A percentile compares a stretch with the other conserved stretches of the same genome.
Evolutionary conservation across 352 stramenopile species (phyloP).

Genomic region (Globisporangium irregulare): DNA sequence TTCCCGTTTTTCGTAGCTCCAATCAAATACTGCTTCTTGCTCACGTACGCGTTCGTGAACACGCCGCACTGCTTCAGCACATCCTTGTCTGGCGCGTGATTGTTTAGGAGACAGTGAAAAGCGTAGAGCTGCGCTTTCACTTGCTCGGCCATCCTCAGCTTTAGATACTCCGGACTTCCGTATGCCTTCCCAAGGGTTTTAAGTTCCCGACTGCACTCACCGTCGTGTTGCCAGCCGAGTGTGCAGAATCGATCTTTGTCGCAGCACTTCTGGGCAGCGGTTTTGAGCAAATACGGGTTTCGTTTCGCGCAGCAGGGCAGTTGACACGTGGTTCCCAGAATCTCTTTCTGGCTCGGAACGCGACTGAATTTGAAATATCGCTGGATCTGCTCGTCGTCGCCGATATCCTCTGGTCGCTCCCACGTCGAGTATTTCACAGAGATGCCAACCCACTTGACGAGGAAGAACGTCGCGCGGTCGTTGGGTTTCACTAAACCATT

Average conservation of each 20-base stretch:
- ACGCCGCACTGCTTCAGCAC: conserved; percentile 87
- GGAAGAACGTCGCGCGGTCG: conserved; percentile 72
- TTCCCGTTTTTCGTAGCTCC: conserved; percentile 36
- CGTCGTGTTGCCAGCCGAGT: conserved; percentile 65
- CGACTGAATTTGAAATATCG: conserved; percentile 88
- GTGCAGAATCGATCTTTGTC: conserved; percentile 84
- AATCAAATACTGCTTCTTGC: conserved; percentile 62
- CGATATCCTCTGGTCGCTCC: conserved; percentile 87
- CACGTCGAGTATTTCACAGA: conserved; percentile 87
- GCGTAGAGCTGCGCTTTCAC: conserved; percentile 87
- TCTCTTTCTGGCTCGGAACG: conserved; percentile 79
- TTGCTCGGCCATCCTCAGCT: conserved; percentile 81
- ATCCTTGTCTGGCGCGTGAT: conserved; percentile 81
- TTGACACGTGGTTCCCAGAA: conserved; percentile 80
- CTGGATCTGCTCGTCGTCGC: conserved; percentile 86
- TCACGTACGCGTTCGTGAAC: conserved; percentile 77
- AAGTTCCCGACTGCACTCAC: conserved; percentile 78
- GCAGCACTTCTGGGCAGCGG: conserved; percentile 51
- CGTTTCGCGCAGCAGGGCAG: conserved; percentile 80
- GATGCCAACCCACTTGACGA: conserved; percentile 86
- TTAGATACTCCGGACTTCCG: conserved; percentile 58
- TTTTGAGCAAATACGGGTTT: conserved; percentile 61
- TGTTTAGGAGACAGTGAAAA: conserved; percentile 87
- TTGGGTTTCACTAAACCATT: conserved; percentile 17
- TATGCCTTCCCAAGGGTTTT: conserved; percentile 66